Percentiles rank a stretch among this genome's conserved stretches.
phyloP scores from a whole-genome alignment of 305 asterid genomes.

The Plantago rigida region DNA sequence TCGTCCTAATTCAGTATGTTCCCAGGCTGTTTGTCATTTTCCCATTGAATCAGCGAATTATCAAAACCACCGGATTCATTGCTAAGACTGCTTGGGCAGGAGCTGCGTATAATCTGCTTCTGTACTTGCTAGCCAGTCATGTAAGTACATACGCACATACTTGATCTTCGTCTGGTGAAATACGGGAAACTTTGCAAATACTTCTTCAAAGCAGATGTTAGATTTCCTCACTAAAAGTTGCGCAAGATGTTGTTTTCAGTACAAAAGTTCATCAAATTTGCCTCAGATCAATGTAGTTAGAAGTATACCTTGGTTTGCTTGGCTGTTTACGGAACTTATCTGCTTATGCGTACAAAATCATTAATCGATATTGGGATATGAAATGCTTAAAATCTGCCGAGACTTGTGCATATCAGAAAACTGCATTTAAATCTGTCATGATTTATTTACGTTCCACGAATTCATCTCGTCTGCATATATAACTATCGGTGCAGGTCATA shows the following conservation, averaged over 20 bases:
- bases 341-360: too few relatives aligned
- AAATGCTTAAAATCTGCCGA: too few relatives aligned
- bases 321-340: too few relatives aligned
- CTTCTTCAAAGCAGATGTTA: not conserved
- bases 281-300: too few relatives aligned
- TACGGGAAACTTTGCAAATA: not conserved
- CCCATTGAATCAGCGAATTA: constrained; percentile 66
- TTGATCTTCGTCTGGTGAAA: not conserved
- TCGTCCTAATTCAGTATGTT: constrained; percentile 76
- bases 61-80: constrained; percentile 74
- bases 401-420: too few relatives aligned
- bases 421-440: too few relatives aligned
- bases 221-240: too few relatives aligned
- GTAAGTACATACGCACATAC: constrained; percentile 32
- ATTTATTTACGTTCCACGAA: too few relatives aligned
- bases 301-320: too few relatives aligned
- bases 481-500: constrained; percentile 38
- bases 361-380: too few relatives aligned
- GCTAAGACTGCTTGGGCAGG: constrained; percentile 99
- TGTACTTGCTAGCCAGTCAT: constrained; percentile 82
- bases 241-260: too few relatives aligned
- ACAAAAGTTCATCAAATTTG: too few relatives aligned
- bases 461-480: not conserved
- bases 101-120: constrained; percentile 88
- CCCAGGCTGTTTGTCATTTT: constrained; percentile 70